A percentile compares a stretch with the other conserved stretches of the same genome.
These are phyloP conservation scores for Isabelozyma gotoi DNA, from an alignment of 805 yeast species.

Conservation along the genomic window DNA sequence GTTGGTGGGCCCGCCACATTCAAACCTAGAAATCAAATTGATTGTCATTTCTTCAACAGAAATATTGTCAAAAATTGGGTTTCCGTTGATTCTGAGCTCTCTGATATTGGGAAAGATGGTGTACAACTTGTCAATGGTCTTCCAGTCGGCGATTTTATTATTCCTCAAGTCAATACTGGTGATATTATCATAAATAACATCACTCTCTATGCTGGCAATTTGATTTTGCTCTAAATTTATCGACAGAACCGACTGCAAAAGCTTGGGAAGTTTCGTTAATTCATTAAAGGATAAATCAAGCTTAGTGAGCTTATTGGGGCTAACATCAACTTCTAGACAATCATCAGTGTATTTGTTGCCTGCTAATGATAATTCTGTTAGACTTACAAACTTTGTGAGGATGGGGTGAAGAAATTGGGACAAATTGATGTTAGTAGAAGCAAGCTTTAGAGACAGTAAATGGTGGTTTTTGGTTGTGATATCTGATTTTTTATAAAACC, in stretches of 20 bases:
- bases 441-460: conserved; percentile 22
- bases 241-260: conserved; percentile 10
- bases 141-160: conserved; percentile 50
- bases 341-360: conserved; percentile 29
- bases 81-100: conserved; percentile 49
- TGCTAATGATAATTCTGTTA: conserved; percentile 33
- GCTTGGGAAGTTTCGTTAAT: conserved; percentile 29
- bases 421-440: conserved; percentile 20
- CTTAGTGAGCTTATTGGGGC: conserved; percentile 5
- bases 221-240: conserved; percentile 39
- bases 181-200: neutral
- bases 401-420: conserved; percentile 11
- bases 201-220: conserved; percentile 14
- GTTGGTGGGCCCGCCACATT: conserved; percentile 13
- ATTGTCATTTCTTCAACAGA: conserved; percentile 31
- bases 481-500: conserved; percentile 20
- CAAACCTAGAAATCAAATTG: conserved; percentile 47
- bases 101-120: conserved; percentile 39
- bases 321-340: conserved; percentile 6
- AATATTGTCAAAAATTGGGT: conserved; percentile 45
- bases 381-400: conserved; percentile 35
- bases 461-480: conserved; percentile 4
- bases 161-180: conserved; percentile 48
- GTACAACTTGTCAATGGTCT: conserved; percentile 38
- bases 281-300: conserved; percentile 44